These are phyloP conservation scores for Candida multigemmis DNA, from an alignment of 805 yeast species.

Conservation along the genomic window DNA sequence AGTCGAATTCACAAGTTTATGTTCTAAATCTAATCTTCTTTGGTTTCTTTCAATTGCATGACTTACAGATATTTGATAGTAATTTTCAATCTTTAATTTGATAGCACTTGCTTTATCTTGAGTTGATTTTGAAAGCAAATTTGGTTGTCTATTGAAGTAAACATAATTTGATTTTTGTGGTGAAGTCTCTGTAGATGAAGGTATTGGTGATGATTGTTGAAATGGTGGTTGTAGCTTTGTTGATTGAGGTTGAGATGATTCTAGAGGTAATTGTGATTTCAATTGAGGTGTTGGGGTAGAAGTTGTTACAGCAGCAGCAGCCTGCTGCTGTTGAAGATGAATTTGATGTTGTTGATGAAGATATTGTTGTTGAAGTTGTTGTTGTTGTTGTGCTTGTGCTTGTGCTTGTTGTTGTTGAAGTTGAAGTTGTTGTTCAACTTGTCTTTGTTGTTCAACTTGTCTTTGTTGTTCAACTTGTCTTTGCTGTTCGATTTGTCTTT, in stretches of 20 bases:
- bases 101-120: slow-evolving; percentile 83
- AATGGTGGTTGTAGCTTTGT: slow-evolving; percentile 4
- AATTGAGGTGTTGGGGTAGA: neutral
- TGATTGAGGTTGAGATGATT: slow-evolving; percentile 2
- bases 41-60: slow-evolving; percentile 96
- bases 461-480: slow-evolving; percentile 4
- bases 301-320: slow-evolving; percentile 2
- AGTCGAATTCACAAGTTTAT: slow-evolving; percentile 56
- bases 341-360: slow-evolving; percentile 1
- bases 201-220: slow-evolving; percentile 1
- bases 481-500: slow-evolving; percentile 5
- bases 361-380: slow-evolving; percentile 5
- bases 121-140: slow-evolving; percentile 57
- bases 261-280: slow-evolving; percentile 2
- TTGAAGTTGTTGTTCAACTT: slow-evolving; percentile 5
- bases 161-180: slow-evolving; percentile 39
- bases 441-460: slow-evolving; percentile 5
- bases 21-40: slow-evolving; percentile 79
- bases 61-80: slow-evolving; percentile 73
- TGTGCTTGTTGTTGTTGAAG: slow-evolving; percentile 7
- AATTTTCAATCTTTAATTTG: slow-evolving; percentile 74
- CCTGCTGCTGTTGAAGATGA: slow-evolving; percentile 1
- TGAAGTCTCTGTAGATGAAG: slow-evolving; percentile 1
- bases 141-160: slow-evolving; percentile 78
- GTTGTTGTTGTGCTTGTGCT: slow-evolving; percentile 6